Evolutionary conservation across 208 protist species (phyloP).

Genomic region (Leishmania amazonensis): DNA sequence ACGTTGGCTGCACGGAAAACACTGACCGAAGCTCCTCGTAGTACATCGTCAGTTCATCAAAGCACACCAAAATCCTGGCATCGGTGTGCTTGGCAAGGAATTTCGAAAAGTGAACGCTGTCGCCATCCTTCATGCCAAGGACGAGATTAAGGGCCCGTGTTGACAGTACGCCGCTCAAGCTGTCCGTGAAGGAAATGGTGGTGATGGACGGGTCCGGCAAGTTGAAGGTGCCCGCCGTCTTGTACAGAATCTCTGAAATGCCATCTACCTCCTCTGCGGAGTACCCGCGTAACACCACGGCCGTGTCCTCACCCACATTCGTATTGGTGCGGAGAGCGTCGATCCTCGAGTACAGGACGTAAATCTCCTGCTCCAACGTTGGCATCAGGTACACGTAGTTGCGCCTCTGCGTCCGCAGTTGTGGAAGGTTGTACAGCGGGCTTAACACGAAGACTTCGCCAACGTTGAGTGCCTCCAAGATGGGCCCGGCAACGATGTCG

Average conservation of each 20-base stretch:
- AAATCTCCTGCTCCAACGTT: slow-evolving; percentile 39
- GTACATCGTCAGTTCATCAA: slow-evolving; percentile 37
- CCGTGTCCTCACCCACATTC: background rate
- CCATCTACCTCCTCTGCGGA: background rate
- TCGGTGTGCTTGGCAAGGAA: slow-evolving; percentile 25
- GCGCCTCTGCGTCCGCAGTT: background rate
- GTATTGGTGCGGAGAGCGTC: background rate
- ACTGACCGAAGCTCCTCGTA: slow-evolving; percentile 25
- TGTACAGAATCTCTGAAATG: background rate
- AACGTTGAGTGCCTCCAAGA: background rate
- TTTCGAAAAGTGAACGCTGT: slow-evolving; percentile 8
- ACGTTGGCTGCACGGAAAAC: slow-evolving; percentile 8
- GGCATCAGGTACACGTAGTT: slow-evolving; percentile 37
- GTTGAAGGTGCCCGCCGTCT: slow-evolving; percentile 21
- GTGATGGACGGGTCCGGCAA: background rate
- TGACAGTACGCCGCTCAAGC: background rate
- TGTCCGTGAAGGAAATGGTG: background rate
- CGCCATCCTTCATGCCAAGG: slow-evolving; percentile 14
- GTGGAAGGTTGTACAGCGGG: slow-evolving; percentile 3
- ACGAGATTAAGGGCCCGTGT: background rate
- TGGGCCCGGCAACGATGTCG: slow-evolving; percentile 14
- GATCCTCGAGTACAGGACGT: slow-evolving; percentile 19
- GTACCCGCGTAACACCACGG: slow-evolving; percentile 16
- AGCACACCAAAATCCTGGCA: slow-evolving; percentile 30
- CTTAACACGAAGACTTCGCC: background rate